phyloP scores from a whole-genome alignment of 352 stramenopile species.

The Phytophthora pinifolia region DNA sequence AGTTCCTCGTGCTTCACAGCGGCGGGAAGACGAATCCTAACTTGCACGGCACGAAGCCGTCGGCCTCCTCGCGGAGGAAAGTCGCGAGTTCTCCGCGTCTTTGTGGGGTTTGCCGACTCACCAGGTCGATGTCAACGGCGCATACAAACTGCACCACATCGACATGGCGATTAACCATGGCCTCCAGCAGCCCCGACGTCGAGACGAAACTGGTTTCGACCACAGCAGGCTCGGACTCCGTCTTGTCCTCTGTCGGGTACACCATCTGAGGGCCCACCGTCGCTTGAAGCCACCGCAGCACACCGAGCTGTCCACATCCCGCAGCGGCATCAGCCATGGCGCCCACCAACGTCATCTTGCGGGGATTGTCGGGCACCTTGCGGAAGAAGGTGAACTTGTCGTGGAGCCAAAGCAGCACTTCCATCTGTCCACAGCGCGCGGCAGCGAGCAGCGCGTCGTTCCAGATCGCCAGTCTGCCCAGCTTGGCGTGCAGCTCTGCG shows the following conservation, averaged over 20 bases:
- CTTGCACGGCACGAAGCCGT: conserved; percentile 31
- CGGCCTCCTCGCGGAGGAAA: conserved; percentile 30
- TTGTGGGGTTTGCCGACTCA: conserved; percentile 21
- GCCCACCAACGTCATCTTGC: conserved; percentile 25
- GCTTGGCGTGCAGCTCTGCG: conserved; percentile 25
- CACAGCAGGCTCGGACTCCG: neutral
- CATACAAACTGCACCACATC: conserved; percentile 41
- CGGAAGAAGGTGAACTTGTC: conserved; percentile 35
- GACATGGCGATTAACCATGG: conserved; percentile 34
- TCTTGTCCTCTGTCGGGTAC: neutral
- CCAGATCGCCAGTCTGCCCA: conserved; percentile 30
- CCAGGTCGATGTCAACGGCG: conserved; percentile 24
- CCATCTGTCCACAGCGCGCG: conserved; percentile 26
- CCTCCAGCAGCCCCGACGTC: conserved; percentile 24
- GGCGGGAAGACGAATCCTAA: conserved; percentile 33
- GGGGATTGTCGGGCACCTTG: conserved; percentile 16
- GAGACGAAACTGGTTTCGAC: conserved; percentile 34
- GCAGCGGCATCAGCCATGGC: conserved; percentile 30
- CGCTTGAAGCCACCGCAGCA: conserved; percentile 34
- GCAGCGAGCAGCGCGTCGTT: conserved; percentile 29
- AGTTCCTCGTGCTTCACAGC: conserved; percentile 8
- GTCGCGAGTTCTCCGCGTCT: conserved; percentile 28
- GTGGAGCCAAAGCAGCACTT: conserved; percentile 26
- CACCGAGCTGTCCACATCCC: conserved; percentile 31
- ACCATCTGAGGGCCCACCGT: conserved; percentile 21